These are phyloP conservation scores for Trichosporon sp. DNA, from an alignment of 1,284 basidiomycete genomes.

Conservation along the genomic window DNA sequence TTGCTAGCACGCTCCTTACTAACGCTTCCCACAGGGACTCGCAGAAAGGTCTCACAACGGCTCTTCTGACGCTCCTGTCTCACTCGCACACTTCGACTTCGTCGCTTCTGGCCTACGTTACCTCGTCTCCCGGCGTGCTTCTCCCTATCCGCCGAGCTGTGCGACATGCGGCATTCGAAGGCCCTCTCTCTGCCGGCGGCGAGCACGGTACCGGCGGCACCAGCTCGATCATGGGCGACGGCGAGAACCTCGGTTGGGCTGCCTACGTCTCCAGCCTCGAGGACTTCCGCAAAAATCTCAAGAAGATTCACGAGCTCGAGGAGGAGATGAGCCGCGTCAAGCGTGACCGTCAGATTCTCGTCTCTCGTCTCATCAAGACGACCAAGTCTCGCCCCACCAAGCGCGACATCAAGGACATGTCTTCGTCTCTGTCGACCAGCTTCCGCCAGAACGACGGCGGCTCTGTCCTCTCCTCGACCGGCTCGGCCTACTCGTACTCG, in stretches of 20 bases:
- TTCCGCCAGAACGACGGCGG: constrained; percentile 8
- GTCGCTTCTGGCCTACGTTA: constrained; percentile 47
- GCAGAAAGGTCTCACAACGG: constrained; percentile 43
- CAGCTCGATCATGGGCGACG: constrained; percentile 12
- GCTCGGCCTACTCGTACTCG: constrained; percentile 26
- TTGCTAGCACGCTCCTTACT: no score
- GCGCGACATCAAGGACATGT: constrained; percentile 40
- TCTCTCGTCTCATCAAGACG: constrained; percentile 46
- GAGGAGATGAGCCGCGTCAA: constrained; percentile 47
- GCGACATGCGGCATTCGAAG: constrained; percentile 47
- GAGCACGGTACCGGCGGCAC: background rate
- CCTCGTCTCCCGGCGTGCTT: constrained; percentile 46
- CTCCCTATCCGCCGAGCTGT: constrained; percentile 42
- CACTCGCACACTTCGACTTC: constrained; percentile 48
- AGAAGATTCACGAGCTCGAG: constrained; percentile 47
- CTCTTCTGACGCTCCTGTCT: constrained; percentile 45
- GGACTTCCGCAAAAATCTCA: constrained; percentile 46
- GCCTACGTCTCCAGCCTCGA: constrained; percentile 43
- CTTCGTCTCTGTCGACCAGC: constrained; percentile 13
- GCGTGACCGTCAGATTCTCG: constrained; percentile 47
- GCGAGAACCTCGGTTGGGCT: constrained; percentile 41
- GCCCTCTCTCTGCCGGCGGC: constrained; percentile 33
- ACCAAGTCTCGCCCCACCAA: constrained; percentile 46
- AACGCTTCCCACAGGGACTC: constrained; percentile 32
- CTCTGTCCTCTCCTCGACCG: constrained; percentile 25